These are phyloP conservation scores for Dillenia suffruticosa DNA, from an alignment of 164 flowering plant genomes.

Conservation along the genomic window DNA sequence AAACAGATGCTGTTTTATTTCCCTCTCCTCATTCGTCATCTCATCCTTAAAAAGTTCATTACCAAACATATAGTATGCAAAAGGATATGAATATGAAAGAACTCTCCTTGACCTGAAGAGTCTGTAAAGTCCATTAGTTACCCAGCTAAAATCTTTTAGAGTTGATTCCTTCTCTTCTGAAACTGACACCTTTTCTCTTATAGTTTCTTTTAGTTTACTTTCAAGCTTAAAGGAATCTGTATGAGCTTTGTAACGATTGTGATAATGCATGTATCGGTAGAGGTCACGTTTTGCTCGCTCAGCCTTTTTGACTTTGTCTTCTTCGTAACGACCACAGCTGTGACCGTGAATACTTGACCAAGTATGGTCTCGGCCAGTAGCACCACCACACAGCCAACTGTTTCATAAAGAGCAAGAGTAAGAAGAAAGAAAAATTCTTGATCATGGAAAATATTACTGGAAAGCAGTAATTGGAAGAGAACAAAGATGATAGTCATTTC, in stretches of 20 bases:
- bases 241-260: constrained; percentile 50
- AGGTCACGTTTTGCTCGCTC: constrained; percentile 44
- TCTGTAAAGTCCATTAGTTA: constrained; percentile 44
- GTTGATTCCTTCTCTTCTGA: constrained; percentile 28
- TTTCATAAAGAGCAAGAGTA: neutral
- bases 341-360: constrained; percentile 44
- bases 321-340: constrained; percentile 52
- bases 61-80: constrained; percentile 64
- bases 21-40: constrained; percentile 33
- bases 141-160: constrained; percentile 40
- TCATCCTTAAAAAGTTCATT: constrained; percentile 46
- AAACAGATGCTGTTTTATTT: constrained; percentile 43
- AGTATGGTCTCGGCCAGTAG: constrained; percentile 51
- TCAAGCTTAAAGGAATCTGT: constrained; percentile 54
- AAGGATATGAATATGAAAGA: constrained; percentile 56
- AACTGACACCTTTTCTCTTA: constrained; percentile 21
- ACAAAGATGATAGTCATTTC: too few relatives aligned
- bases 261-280: constrained; percentile 52
- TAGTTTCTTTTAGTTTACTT: constrained; percentile 33
- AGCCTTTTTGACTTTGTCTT: constrained; percentile 23
- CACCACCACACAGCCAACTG: constrained; percentile 67
- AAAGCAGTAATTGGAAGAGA: too few relatives aligned
- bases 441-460: too few relatives aligned
- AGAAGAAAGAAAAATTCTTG: neutral
- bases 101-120: constrained; percentile 55